Base-by-base conservation (phyloP, 2,329 filamentous ascomycete genomes). In the Chaetomiaceae sp. region DNA sequence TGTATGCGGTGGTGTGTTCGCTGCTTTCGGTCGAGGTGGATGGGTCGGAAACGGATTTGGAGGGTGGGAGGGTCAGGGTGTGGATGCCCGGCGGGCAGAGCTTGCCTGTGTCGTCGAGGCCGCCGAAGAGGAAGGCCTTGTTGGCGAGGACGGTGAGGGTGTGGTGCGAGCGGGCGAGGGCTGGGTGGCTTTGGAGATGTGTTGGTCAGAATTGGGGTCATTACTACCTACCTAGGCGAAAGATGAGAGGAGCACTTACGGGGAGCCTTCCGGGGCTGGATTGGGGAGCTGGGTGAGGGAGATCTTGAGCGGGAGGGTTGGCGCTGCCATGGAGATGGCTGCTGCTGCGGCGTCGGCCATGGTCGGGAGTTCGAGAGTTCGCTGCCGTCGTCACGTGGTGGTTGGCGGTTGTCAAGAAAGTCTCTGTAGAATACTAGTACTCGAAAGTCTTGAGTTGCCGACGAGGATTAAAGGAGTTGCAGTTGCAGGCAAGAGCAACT, bases 1-100 rank as follows among this genome's bases (percentile, higher is more conserved):
- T 65, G 59, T 73, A 71, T 22, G 53, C 38, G 15, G 54, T 69
- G 61, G 12, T 65, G 61, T 17, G 61, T 53, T 31, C 34, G 20
- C 27, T 31, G 20, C 14, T 5, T 7, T 43, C 37, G 17, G 33
- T 20, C 27, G 37, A 19, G 19, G 31, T 38, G 27, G 53, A 25
- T 11, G 48, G 48, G 33, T 45, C 3, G 25, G 33, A 6, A 29
- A 9, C 15, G 39, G 33, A 7, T 7, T 29, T 31, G 22, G 47
- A 8, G 23, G 52, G 8, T 6, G 79, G 75, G 2, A 82, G 63
- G 12, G 79, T 75, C 47, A 82, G 65, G 20, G 76, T 72, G 59
- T 81, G 75, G 46, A 82, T 72, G 49, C 74, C 72, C 62, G 77
- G 77, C 51, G 72, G 70, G 29, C 76, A 77, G 23, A 80, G 67